These are phyloP conservation scores for Starmerella roubikii DNA, from an alignment of 805 yeast species.

Conservation along the genomic window DNA sequence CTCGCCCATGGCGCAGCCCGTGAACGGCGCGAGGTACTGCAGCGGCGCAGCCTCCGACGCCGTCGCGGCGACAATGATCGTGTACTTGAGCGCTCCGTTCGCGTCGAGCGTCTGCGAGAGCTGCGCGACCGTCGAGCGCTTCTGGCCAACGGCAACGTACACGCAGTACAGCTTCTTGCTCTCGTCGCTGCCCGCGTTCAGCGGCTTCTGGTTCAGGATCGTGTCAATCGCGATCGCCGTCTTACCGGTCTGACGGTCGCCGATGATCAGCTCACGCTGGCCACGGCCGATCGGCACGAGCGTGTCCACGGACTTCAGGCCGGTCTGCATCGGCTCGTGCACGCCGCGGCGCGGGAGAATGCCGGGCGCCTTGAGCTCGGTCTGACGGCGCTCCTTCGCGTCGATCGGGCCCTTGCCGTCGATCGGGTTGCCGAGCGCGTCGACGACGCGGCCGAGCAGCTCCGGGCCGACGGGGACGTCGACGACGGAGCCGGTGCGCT, in stretches of 20 bases:
- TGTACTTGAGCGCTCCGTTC: conserved; percentile 93
- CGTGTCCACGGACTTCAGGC: conserved; percentile 97
- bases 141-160: conserved; percentile 99
- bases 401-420: conserved; percentile 99
- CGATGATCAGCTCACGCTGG: conserved; percentile 99
- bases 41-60: conserved; percentile 99
- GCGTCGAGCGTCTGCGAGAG: conserved; percentile 98
- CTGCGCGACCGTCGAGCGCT: conserved; percentile 99
- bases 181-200: conserved; percentile 94
- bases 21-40: conserved; percentile 99
- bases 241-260: conserved; percentile 99
- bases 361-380: conserved; percentile 99
- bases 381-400: conserved; percentile 74
- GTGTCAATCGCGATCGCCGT: conserved; percentile 98
- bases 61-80: conserved; percentile 98
- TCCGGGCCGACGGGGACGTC: conserved; percentile 98
- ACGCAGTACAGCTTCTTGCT: conserved; percentile 98
- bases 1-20: conserved; percentile 99
- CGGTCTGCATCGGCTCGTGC: conserved; percentile 99
- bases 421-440: conserved; percentile 97
- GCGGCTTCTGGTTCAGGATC: conserved; percentile 97
- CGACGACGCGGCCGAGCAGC: conserved; percentile 97
- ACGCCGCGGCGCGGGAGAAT: conserved; percentile 98
- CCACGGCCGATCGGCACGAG: conserved; percentile 99
- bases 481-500: conserved; percentile 99